phyloP scores from a whole-genome alignment of 768 basidiomycete species.

The Cantharellus anzutake region DNA sequence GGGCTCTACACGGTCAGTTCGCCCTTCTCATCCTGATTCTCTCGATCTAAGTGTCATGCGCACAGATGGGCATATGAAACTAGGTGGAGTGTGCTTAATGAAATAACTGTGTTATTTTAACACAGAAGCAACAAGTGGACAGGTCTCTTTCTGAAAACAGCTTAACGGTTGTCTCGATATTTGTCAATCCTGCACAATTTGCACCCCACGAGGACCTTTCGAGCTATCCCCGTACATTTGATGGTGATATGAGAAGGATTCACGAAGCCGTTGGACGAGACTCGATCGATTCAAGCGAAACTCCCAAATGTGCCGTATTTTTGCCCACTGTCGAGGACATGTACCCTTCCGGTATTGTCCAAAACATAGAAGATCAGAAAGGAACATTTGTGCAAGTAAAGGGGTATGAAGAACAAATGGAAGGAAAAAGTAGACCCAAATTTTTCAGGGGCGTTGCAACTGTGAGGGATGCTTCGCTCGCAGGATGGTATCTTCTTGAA shows the following conservation, averaged over 20 bases:
- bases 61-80: constrained; percentile 63
- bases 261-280: neutral
- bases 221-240: constrained; percentile 77
- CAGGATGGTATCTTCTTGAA: neutral
- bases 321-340: constrained; percentile 63
- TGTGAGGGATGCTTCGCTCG: constrained; percentile 9
- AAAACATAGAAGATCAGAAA: constrained; percentile 49
- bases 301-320: constrained; percentile 53
- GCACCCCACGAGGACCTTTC: constrained; percentile 87
- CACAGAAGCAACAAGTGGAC: too few relatives aligned
- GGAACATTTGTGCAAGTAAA: constrained; percentile 89
- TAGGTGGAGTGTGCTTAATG: too few relatives aligned
- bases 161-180: constrained; percentile 81
- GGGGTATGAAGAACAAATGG: constrained; percentile 85
- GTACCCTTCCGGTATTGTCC: constrained; percentile 83
- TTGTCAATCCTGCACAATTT: constrained; percentile 96
- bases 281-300: constrained; percentile 14
- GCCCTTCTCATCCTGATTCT: too few relatives aligned
- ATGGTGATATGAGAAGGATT: constrained; percentile 58
- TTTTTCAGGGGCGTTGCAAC: constrained; percentile 96
- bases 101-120: too few relatives aligned
- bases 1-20: constrained; percentile 53
- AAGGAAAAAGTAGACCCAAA: constrained; percentile 66
- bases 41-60: neutral
- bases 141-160: constrained; percentile 62